These are phyloP conservation scores for Phialophora expanda DNA, from an alignment of 2,329 filamentous ascomycete species.

Conservation along the genomic window DNA sequence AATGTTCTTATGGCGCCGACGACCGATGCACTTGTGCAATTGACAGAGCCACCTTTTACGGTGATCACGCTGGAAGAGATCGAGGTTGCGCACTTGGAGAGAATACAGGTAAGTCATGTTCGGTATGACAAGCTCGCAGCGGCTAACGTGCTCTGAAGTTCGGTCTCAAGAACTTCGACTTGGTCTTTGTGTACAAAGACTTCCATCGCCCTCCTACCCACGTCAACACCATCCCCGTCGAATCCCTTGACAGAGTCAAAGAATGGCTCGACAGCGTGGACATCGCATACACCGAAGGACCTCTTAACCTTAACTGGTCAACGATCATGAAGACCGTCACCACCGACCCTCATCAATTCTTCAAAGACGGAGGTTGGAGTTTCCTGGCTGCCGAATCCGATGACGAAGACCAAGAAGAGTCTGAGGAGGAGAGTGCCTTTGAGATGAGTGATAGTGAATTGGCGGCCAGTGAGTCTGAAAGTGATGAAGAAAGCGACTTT, in stretches of 20 bases:
- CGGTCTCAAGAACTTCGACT: constrained; percentile 97
- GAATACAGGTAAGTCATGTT: constrained; percentile 65
- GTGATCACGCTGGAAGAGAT: constrained; percentile 95
- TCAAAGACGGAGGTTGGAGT: constrained; percentile 90
- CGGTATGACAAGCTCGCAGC: not conserved
- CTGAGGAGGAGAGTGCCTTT: constrained; percentile 88
- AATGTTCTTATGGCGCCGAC: constrained; percentile 96
- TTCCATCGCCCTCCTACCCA: constrained; percentile 88
- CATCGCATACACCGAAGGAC: constrained; percentile 91
- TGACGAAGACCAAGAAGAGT: constrained; percentile 75
- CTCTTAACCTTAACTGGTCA: constrained; percentile 96
- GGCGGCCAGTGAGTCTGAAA: constrained; percentile 68
- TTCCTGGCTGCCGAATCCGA: constrained; percentile 90
- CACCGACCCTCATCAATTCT: constrained; percentile 91
- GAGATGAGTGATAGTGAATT: constrained; percentile 88
- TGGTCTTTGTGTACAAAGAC: constrained; percentile 98
- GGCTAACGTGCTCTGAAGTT: constrained; percentile 63
- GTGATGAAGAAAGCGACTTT: constrained; percentile 89
- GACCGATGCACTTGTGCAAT: constrained; percentile 94
- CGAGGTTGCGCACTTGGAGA: constrained; percentile 92
- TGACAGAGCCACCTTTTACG: constrained; percentile 96
- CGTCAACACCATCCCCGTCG: constrained; percentile 97
- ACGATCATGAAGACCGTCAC: constrained; percentile 99
- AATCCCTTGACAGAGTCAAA: constrained; percentile 91
- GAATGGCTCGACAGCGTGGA: constrained; percentile 97